These are phyloP conservation scores for Pyrus betulifolia DNA, from an alignment of 306 rosid genomes.

Conservation along the genomic window DNA sequence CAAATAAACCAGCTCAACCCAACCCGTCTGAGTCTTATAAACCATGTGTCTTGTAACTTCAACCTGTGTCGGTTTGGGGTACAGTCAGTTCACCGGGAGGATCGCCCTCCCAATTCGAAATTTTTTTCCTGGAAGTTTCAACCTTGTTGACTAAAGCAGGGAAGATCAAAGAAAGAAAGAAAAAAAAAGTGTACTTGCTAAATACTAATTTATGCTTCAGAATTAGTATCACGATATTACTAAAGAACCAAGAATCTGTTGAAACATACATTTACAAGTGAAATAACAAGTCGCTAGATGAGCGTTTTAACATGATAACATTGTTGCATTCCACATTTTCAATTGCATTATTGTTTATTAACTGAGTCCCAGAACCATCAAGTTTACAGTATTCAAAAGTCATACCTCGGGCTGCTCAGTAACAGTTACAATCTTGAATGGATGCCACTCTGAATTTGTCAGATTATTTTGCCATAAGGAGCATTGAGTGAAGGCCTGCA, in stretches of 20 bases:
- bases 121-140: no score
- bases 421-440: constrained; percentile 42
- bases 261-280: background rate
- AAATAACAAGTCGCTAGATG: background rate
- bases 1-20: background rate
- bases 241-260: background rate
- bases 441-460: constrained; percentile 71
- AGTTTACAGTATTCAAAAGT: background rate
- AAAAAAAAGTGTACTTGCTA: background rate
- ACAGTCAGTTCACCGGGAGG: no score
- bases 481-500: constrained; percentile 58
- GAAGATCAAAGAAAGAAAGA: background rate
- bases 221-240: background rate
- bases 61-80: no score
- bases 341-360: background rate
- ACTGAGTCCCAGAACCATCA: background rate
- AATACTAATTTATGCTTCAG: background rate
- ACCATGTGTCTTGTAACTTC: no score
- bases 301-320: background rate
- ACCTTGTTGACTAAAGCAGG: background rate
- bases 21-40: background rate
- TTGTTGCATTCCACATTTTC: background rate
- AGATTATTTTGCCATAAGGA: constrained; percentile 84
- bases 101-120: no score
- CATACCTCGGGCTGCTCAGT: constrained; percentile 44